Percentiles rank a stretch among this genome's conserved stretches.
phyloP scores from a whole-genome alignment of 2,329 filamentous ascomycete genomes.

The Ilyonectria destructans region DNA sequence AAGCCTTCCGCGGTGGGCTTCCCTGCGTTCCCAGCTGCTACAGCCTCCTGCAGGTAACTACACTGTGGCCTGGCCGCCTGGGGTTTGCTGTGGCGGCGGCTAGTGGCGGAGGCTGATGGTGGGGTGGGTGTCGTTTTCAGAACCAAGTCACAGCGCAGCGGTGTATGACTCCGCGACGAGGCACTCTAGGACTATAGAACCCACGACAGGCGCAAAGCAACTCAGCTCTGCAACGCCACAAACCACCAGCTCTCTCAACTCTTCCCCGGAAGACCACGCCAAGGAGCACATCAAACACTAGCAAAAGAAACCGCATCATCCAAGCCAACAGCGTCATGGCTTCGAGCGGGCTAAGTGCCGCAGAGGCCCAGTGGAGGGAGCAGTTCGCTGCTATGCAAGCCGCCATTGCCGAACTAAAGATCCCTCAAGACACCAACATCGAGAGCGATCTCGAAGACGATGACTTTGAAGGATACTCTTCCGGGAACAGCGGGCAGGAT shows the following conservation, averaged over 20 bases:
- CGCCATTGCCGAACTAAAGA: conserved; percentile 81
- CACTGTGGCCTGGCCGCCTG: neutral
- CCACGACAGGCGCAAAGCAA: neutral
- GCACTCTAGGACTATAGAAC: conserved; percentile 12
- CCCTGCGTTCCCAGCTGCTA: neutral
- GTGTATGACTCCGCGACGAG: conserved; percentile 29
- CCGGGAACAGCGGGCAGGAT: conserved; percentile 80
- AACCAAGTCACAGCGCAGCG: conserved; percentile 5
- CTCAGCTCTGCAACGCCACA: neutral
- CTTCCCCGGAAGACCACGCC: neutral
- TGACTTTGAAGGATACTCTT: conserved; percentile 71
- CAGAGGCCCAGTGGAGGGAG: conserved; percentile 82
- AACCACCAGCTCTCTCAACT: neutral
- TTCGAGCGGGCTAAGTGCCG: conserved; percentile 55
- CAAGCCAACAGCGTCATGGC: conserved; percentile 50
- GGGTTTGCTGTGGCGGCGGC: conserved; percentile 16
- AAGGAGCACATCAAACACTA: neutral
- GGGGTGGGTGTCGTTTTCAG: conserved; percentile 13
- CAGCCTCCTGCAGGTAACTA: neutral
- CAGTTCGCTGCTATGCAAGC: conserved; percentile 90
- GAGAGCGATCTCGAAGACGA: conserved; percentile 74
- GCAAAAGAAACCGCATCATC: neutral
- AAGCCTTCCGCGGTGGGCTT: conserved; percentile 8
- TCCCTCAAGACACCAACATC: conserved; percentile 60
- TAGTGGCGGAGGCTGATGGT: conserved; percentile 17